These are phyloP conservation scores for Nymphaea thermarum DNA, from an alignment of 164 flowering plant genomes.

Conservation along the genomic window DNA sequence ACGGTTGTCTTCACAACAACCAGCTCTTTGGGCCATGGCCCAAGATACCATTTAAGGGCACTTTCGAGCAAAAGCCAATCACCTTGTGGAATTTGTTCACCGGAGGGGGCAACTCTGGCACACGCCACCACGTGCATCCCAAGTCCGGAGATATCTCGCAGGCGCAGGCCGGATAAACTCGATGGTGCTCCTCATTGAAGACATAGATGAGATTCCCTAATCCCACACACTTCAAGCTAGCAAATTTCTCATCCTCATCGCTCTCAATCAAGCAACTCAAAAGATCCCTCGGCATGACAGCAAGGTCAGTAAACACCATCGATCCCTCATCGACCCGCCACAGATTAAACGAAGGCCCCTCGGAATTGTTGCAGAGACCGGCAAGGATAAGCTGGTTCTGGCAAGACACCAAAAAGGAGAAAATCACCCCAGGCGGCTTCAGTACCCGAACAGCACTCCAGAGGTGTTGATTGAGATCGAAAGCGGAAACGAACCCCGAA, in stretches of 20 bases:
- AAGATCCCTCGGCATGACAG: conserved; percentile 47
- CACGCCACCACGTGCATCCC: conserved; percentile 42
- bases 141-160: conserved; percentile 29
- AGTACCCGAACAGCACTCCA: conserved; percentile 56
- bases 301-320: conserved; percentile 48
- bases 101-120: conserved; percentile 42
- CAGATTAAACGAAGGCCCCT: conserved; percentile 32
- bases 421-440: conserved; percentile 46
- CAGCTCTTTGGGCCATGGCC: background rate
- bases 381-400: conserved; percentile 37
- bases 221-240: conserved; percentile 64
- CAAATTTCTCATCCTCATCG: conserved; percentile 45
- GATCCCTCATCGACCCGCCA: conserved; percentile 45
- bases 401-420: conserved; percentile 46
- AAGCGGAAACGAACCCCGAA: conserved; percentile 35
- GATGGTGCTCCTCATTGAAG: conserved; percentile 46
- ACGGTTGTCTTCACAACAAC: background rate
- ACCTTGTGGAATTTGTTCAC: conserved; percentile 50
- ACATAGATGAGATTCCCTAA: conserved; percentile 45
- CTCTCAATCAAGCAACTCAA: conserved; percentile 35
- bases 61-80: conserved; percentile 46
- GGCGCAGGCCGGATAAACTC: conserved; percentile 48
- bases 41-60: conserved; percentile 10
- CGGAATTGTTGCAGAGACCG: conserved; percentile 31
- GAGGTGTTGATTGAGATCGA: conserved; percentile 23